Evolutionary conservation across 2,329 filamentous ascomycete species (phyloP).

Genomic region (Nigrograna mackinnonii): DNA sequence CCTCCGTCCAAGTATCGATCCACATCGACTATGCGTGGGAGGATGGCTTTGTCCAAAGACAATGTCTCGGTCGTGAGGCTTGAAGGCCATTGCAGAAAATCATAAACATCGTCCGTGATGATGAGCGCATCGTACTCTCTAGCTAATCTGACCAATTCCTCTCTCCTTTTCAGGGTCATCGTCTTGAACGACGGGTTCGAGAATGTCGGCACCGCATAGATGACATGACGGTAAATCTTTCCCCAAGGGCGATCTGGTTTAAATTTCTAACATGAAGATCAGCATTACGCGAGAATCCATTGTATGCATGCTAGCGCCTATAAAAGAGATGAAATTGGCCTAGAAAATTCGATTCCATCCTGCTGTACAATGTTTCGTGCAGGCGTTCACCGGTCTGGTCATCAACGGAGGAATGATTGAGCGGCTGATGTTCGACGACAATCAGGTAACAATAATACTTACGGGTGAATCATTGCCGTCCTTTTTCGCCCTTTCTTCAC

Average conservation of each 20-base stretch:
- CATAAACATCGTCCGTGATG: slow-evolving; percentile 90
- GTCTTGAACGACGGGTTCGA: slow-evolving; percentile 86
- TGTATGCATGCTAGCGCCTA: no score
- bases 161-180: slow-evolving; percentile 71
- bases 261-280: slow-evolving; percentile 44
- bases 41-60: slow-evolving; percentile 44
- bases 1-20: slow-evolving; percentile 69
- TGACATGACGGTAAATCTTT: slow-evolving; percentile 83
- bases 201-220: slow-evolving; percentile 88
- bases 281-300: no score
- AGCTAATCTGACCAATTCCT: slow-evolving; percentile 74
- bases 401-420: no score
- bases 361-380: no score
- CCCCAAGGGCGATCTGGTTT: slow-evolving; percentile 64
- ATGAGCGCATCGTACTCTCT: slow-evolving; percentile 80
- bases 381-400: no score
- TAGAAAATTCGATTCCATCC: no score
- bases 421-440: no score
- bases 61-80: slow-evolving; percentile 26
- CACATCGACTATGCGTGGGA: slow-evolving; percentile 79
- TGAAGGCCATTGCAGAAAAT: slow-evolving; percentile 80
- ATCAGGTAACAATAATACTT: no score
- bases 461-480: slow-evolving; percentile 49
- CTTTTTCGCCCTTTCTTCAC: slow-evolving; percentile 47
- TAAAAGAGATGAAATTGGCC: no score